Percentiles rank a stretch among this genome's conserved stretches.
These are phyloP conservation scores for Dorcoceras hygrometricum DNA, from an alignment of 257 asterid genomes.

Conservation along the genomic window DNA sequence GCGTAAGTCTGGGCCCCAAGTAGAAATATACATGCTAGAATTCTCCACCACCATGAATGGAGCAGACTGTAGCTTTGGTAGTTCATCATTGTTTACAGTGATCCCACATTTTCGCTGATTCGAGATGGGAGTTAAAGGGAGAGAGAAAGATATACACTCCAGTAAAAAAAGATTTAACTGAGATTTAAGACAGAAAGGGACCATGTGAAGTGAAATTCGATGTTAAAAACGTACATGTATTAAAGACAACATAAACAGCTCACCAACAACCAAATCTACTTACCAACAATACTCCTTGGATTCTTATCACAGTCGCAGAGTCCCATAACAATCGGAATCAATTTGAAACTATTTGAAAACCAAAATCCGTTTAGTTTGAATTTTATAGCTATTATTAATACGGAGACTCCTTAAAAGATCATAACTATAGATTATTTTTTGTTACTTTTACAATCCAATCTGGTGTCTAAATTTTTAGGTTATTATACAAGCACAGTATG, in stretches of 20 bases:
- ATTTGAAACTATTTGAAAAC: no score
- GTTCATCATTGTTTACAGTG: slow-evolving; percentile 17
- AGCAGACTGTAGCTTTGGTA: neutral
- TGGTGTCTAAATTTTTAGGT: no score
- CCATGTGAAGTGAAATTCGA: slow-evolving; percentile 42
- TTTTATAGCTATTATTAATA: no score
- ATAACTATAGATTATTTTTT: no score
- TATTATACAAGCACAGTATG: no score
- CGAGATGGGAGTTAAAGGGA: neutral
- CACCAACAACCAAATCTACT: neutral
- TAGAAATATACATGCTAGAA: slow-evolving; percentile 1
- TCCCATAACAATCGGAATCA: neutral
- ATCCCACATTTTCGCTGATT: slow-evolving; percentile 44
- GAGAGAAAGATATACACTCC: neutral
- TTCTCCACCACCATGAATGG: neutral
- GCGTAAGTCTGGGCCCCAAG: slow-evolving; percentile 4
- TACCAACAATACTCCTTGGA: neutral
- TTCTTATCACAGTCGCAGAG: neutral
- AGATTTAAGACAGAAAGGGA: slow-evolving; percentile 50
- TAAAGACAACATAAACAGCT: neutral
- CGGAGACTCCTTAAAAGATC: no score
- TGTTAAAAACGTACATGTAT: neutral
- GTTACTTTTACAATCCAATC: no score
- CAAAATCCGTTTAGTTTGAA: no score
- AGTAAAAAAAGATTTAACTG: slow-evolving; percentile 32